Evolutionary conservation across 495 filamentous ascomycete species (phyloP), one percentile per base, ranked within the genome.

Genomic region (Lepraria neglecta): DNA sequence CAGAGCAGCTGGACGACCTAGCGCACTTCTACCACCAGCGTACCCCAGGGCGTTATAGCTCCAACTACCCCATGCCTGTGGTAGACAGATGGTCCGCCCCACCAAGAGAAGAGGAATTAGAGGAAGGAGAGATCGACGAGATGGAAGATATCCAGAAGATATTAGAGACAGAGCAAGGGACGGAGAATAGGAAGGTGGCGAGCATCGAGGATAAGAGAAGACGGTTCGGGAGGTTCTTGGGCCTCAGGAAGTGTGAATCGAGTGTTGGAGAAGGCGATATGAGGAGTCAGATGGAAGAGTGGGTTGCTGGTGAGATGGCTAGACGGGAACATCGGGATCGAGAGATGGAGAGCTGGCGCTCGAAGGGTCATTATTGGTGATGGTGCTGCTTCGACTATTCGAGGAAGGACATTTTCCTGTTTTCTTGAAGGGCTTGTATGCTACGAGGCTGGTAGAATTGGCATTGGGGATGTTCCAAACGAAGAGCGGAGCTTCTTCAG

Each of bases 21-120:
- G 88, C 89, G 9, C 73, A 76, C 43, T 86, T 87, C 70, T 94
- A 90, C 73, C 85, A 91, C 71, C 90, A 96, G 70, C 75, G 80
- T 50, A 80, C 85, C 56, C 76, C 84, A 45, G 65, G 72, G 70
- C 19, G 63, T 0, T 82, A 75, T 67, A 85, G 81, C 1, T 56
- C 58, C 44, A 68, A 73, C n/a, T 94, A 95, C 69, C 90, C 90
- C 4, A 79, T 74, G n/a, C 65, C 55, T 1, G 78, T 85, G 6
- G 63, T 64, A 15, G 62, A 73, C 10, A 75, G 78, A 45, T 80
- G 9, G 61, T 43, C 30, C 19, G 46, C 58, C 14, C 56, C 59
- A 51, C 51, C 59, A 51, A 42, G 24, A 30, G 70, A 73, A 0
- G 65, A 69, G 1, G 57, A 62, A 4, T 28, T 55, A 40, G 24